Percentiles rank a stretch among this genome's conserved stretches.
Evolutionary conservation across 805 yeast species (phyloP).

Genomic region (Zygosaccharomyces lentus): DNA sequence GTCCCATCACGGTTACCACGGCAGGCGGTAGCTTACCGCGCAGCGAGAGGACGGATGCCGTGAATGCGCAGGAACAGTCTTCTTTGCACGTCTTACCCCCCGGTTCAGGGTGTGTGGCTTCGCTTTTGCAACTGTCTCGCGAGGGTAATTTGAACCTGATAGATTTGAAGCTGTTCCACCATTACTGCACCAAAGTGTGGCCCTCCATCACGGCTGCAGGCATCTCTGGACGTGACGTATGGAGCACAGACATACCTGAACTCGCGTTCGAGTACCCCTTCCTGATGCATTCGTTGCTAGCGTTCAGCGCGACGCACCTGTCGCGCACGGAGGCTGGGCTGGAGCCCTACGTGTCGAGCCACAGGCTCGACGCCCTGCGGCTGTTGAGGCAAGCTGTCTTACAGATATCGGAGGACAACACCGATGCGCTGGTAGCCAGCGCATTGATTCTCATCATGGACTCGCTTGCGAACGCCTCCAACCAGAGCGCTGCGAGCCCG

Average conservation of each 20-base stretch:
- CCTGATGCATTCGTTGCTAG: slow-evolving; percentile 85
- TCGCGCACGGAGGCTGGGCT: slow-evolving; percentile 70
- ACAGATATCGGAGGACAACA: slow-evolving; percentile 75
- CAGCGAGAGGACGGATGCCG: slow-evolving; percentile 16
- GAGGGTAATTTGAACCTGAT: slow-evolving; percentile 53
- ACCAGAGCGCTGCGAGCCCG: slow-evolving; percentile 30
- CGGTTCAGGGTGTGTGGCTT: slow-evolving; percentile 17
- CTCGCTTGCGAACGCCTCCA: slow-evolving; percentile 87
- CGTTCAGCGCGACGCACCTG: slow-evolving; percentile 88
- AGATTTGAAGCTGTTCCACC: slow-evolving; percentile 80
- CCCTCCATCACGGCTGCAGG: slow-evolving; percentile 88
- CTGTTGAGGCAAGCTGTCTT: slow-evolving; percentile 80
- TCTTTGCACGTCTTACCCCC: slow-evolving; percentile 13
- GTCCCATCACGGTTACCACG: slow-evolving; percentile 14
- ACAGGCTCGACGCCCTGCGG: slow-evolving; percentile 81
- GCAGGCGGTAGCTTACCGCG: slow-evolving; percentile 9
- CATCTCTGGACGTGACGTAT: slow-evolving; percentile 70
- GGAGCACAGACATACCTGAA: slow-evolving; percentile 85
- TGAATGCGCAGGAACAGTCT: slow-evolving; percentile 18
- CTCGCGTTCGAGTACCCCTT: slow-evolving; percentile 85
- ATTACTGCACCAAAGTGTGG: slow-evolving; percentile 80
- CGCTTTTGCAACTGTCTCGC: slow-evolving; percentile 25
- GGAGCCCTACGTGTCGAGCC: slow-evolving; percentile 78
- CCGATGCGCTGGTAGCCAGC: slow-evolving; percentile 90
- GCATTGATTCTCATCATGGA: slow-evolving; percentile 89